These are phyloP conservation scores for Cyclocybe cylindracea DNA, from an alignment of 768 basidiomycete genomes.

Conservation along the genomic window DNA sequence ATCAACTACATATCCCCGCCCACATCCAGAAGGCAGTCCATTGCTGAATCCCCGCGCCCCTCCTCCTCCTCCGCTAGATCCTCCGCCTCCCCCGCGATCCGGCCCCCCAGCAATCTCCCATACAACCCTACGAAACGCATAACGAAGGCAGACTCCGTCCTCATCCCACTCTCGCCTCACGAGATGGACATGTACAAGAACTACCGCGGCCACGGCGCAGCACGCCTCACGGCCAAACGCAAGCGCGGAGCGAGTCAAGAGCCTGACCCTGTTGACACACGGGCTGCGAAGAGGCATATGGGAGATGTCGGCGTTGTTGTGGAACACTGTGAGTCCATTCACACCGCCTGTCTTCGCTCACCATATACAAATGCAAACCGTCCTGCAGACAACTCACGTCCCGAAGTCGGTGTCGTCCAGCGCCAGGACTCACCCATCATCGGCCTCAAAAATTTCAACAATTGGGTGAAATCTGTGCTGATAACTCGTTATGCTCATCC, in stretches of 20 bases:
- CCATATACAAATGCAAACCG: slow-evolving; percentile 3
- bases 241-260: slow-evolving; percentile 48
- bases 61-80: slow-evolving; percentile 38
- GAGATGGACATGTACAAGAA: slow-evolving; percentile 64
- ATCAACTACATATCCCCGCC: slow-evolving; percentile 28
- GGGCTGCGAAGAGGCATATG: slow-evolving; percentile 50
- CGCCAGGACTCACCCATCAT: slow-evolving; percentile 92
- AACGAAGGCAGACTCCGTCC: slow-evolving; percentile 61
- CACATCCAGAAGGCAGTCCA: slow-evolving; percentile 10
- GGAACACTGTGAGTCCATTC: slow-evolving; percentile 67
- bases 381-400: slow-evolving; percentile 82
- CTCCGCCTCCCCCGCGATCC: slow-evolving; percentile 29
- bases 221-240: slow-evolving; percentile 49
- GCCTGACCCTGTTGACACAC: slow-evolving; percentile 29
- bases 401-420: slow-evolving; percentile 85
- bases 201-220: slow-evolving; percentile 57
- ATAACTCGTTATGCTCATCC: slow-evolving; percentile 89
- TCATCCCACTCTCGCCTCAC: slow-evolving; percentile 61
- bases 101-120: slow-evolving; percentile 42
- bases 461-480: slow-evolving; percentile 98
- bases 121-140: slow-evolving; percentile 67
- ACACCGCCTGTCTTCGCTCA: neutral
- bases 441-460: slow-evolving; percentile 97
- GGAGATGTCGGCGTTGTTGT: slow-evolving; percentile 77
- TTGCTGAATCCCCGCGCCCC: slow-evolving; percentile 28